Evolutionary conservation across 1,284 basidiomycete genomes (phyloP), one percentile per base, ranked within the genome.

Genomic region (Nidula niveotomentosa): DNA sequence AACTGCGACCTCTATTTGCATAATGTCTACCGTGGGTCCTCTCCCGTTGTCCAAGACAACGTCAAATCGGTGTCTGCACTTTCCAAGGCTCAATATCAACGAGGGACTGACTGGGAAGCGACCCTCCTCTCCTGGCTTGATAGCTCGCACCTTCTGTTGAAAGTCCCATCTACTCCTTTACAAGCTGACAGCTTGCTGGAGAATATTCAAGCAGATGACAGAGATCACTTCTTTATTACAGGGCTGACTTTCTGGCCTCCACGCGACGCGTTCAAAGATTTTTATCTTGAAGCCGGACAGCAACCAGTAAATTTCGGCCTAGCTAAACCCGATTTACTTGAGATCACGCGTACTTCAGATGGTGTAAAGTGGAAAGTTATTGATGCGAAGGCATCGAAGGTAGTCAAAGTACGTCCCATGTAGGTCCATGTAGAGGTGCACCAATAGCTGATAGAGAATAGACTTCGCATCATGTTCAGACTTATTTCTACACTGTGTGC

Each of bases 401-500:
- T 62, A 36, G 72, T 77, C 36, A 80, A 79, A 72, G 75, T 75
- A 49, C 37, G 52, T 36, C 18, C 37, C 37, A 36, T 39, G 53
- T 39, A n/a, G 9, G n/a, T 30, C 33, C 34, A 23, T 41, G 48
- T 10, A 8, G 9, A 10, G 44, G 17, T 10, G 44, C 17, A 10
- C 8, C 8, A 10, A 8, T 10, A 10, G 17, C 17, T 10, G 9
- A 10, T 49, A 2, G n/a, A 8, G 41, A 36, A 45, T 56, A 84
- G 81, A 80, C 73, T 53, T 79, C 71, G 54, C 83, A 72, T 67
- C 81, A 71, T 64, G 78, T 74, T 57, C 81, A 74, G 67, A 79
- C 74, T 58, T 83, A 74, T 65, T 83, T 73, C 56, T 80, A 81
- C 60, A 73, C 72, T 8, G 55, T 77, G 9, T 81, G 78, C 55